phyloP scores from a whole-genome alignment of 305 asterid genomes.

The Vinca major region DNA sequence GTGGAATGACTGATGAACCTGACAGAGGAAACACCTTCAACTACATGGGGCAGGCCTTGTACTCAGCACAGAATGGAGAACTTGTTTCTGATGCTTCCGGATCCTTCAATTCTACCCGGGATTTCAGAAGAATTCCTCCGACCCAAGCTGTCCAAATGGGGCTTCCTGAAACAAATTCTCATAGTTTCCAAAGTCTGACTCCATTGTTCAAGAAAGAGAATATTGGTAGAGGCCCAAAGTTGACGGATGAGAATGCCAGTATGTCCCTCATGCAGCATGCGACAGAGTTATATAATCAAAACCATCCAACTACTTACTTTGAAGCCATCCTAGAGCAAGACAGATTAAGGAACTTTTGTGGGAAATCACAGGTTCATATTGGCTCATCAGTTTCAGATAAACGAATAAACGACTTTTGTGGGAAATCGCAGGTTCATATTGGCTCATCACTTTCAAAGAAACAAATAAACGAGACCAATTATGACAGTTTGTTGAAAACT shows the following conservation, averaged over 20 bases:
- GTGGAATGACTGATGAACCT: slow-evolving; percentile 22
- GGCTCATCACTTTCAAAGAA: slow-evolving; percentile 17
- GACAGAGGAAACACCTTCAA: slow-evolving; percentile 24
- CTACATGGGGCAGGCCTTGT: slow-evolving; percentile 24
- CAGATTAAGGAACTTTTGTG: slow-evolving; percentile 20
- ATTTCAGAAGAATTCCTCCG: slow-evolving; percentile 16
- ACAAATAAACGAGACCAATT: slow-evolving; percentile 16
- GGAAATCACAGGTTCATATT: slow-evolving; percentile 15
- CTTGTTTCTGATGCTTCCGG: slow-evolving; percentile 18
- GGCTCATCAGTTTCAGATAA: slow-evolving; percentile 17
- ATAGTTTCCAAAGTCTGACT: slow-evolving; percentile 21
- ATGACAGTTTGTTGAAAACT: slow-evolving; percentile 13
- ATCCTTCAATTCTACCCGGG: slow-evolving; percentile 19
- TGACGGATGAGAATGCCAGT: slow-evolving; percentile 28
- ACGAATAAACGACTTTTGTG: slow-evolving; percentile 16
- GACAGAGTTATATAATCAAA: slow-evolving; percentile 20
- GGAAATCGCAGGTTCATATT: slow-evolving; percentile 15
- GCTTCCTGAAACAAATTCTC: slow-evolving; percentile 25
- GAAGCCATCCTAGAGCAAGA: slow-evolving; percentile 23
- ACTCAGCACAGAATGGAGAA: slow-evolving; percentile 22
- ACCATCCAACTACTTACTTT: slow-evolving; percentile 19
- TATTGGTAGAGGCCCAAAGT: slow-evolving; percentile 15
- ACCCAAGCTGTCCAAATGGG: slow-evolving; percentile 16
- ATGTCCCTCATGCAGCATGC: slow-evolving; percentile 22
- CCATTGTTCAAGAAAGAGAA: slow-evolving; percentile 19